phyloP scores from a whole-genome alignment of 1,284 basidiomycete genomes.

The Ustilago esculenta region DNA sequence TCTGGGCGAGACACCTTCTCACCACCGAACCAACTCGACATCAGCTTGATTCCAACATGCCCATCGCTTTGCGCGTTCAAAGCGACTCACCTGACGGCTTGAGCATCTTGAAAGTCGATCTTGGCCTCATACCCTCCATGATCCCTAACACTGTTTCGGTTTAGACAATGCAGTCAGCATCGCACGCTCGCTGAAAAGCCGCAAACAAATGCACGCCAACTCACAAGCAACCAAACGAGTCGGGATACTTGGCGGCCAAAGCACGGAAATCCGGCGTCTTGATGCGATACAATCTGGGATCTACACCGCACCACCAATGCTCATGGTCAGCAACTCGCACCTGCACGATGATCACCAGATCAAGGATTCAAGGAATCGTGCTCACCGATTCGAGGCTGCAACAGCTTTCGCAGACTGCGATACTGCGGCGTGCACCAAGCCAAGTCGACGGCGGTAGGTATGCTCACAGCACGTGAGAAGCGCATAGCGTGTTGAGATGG shows the following conservation, averaged over 20 bases:
- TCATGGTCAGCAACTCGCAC: not conserved
- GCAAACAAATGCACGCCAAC: too few relatives aligned
- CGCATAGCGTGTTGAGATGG: too few relatives aligned
- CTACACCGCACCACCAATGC: not conserved
- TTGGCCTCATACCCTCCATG: constrained; percentile 40
- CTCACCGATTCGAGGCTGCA: constrained; percentile 14
- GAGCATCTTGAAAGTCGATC: constrained; percentile 38
- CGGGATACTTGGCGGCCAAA: constrained; percentile 21
- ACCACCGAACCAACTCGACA: too few relatives aligned
- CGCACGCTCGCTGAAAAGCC: not conserved
- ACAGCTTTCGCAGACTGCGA: not conserved
- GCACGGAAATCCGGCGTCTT: constrained; percentile 22
- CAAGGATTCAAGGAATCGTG: too few relatives aligned
- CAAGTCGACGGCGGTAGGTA: too few relatives aligned
- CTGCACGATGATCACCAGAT: too few relatives aligned
- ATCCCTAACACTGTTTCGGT: constrained; percentile 27
- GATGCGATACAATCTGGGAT: constrained; percentile 20
- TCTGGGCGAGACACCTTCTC: constrained; percentile 34
- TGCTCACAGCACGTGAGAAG: too few relatives aligned
- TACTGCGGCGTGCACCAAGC: not conserved
- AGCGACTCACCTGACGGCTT: constrained; percentile 22
- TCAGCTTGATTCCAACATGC: too few relatives aligned
- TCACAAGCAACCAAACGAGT: constrained; percentile 23
- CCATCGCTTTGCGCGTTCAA: too few relatives aligned
- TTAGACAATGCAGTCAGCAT: not conserved